Base-by-base conservation (phyloP, 495 filamentous ascomycete genomes). In the Penicillium canescens region DNA sequence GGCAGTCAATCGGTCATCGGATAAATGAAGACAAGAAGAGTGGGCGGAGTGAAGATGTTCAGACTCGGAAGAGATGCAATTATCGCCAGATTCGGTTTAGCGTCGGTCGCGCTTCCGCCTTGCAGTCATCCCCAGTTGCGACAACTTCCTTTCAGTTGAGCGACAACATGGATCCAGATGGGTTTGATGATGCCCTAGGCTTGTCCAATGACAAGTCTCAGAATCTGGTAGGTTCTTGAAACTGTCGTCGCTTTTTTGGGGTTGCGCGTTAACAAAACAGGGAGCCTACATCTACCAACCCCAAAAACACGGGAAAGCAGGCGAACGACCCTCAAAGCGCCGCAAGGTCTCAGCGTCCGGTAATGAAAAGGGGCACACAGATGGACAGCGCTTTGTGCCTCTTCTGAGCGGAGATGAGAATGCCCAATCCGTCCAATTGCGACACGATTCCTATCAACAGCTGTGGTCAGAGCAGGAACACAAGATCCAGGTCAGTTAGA, bases 211-310 rank as follows among this genome's bases (percentile, higher is more conserved):
- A 68, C 59, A 60, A 57, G 55, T 69, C 73, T 36, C 78, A 80
- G 42, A 77, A 76, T 37, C 75, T 80, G 69, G 82, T 85, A 71
- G 24, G 54, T 63, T 21, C 31, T 46, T 2, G 3, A 6, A 46
- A 11, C 37, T 31, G 4, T 7, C 21, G 16, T 33, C 36, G 20
- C 20, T 16, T 24, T 5, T n/a, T 31, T 23, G 16, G 14, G 23
- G 33, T 26, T 37, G 21, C 41, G 34, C 21, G 50, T 57, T 65
- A 52, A 65, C 56, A 46, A 46, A 51, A 23, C 49, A 92, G 88
- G 81, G 78, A 33, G 84, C 87, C 46, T 92, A 89, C 66, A 73
- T 92, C 56, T 92, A 89, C 66, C 77, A 78, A 37, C 82, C 84
- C 12, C 67, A 71, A 42, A 71, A 76, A 52, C 46, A 63, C 33